Evolutionary conservation across 495 filamentous ascomycete genomes (phyloP).

Genomic region (Annulohypoxylon bovei): DNA sequence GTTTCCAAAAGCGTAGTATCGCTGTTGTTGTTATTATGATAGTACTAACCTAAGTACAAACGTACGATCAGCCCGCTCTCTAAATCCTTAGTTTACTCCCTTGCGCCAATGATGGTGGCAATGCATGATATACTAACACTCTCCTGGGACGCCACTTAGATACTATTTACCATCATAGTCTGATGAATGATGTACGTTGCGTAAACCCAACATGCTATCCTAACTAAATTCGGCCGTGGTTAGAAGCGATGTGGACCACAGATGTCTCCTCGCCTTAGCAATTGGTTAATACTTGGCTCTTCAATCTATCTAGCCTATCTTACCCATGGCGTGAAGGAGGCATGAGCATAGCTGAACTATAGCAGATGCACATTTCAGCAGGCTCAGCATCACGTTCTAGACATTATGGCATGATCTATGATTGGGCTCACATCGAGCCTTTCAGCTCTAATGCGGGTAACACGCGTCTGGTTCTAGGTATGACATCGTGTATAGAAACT

Average conservation of each 20-base stretch:
- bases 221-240: not conserved
- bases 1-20: too few relatives aligned
- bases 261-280: not conserved
- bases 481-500: too few relatives aligned
- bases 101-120: too few relatives aligned
- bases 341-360: not conserved
- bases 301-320: not conserved
- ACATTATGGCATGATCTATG: not conserved
- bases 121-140: too few relatives aligned
- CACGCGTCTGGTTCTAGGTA: too few relatives aligned
- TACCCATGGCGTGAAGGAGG: not conserved
- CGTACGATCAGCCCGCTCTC: too few relatives aligned
- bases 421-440: not conserved
- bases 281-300: not conserved
- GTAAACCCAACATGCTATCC: not conserved
- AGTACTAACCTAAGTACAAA: too few relatives aligned
- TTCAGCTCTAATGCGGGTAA: too few relatives aligned
- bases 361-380: not conserved
- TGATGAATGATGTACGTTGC: not conserved
- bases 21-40: too few relatives aligned
- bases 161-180: not conserved
- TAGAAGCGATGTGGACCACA: not conserved
- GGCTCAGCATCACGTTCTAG: not conserved
- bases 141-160: too few relatives aligned
- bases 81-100: too few relatives aligned